Conservation (phyloP, 1,139 yeast genomes). For the Hemisphaericaspora subhashii region DNA sequence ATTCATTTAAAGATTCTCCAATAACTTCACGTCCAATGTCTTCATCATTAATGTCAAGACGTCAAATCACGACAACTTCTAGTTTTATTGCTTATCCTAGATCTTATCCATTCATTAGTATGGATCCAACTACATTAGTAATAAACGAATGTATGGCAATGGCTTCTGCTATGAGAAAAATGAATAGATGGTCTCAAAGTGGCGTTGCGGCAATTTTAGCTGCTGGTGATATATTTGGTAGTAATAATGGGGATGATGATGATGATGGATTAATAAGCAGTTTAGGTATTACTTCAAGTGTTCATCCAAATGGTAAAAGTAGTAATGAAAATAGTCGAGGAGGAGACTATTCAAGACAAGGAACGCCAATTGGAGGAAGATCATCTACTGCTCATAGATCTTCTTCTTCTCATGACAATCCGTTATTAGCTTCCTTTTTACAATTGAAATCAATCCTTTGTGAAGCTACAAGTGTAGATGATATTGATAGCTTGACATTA, state of each 20-base stretch:
- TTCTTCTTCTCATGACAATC: conserved; percentile 39
- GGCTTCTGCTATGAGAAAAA: conserved; percentile 89
- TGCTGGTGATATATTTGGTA: conserved; percentile 46
- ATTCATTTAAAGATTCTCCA: not conserved
- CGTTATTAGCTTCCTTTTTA: conserved; percentile 77
- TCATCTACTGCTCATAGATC: conserved; percentile 7
- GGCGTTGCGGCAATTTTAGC: conserved; percentile 90
- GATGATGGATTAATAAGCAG: conserved; percentile 27
- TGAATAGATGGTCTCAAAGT: conserved; percentile 75
- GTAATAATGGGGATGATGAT: conserved; percentile 24
- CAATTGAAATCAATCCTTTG: conserved; percentile 72
- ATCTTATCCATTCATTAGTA: conserved; percentile 27
- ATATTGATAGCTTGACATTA: conserved; percentile 70
- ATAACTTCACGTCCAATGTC: conserved; percentile 1
- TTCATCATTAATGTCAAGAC: not conserved
- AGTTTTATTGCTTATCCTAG: not conserved
- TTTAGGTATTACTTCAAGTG: conserved; percentile 25
- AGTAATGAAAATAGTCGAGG: not conserved
- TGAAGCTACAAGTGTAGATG: conserved; percentile 51
- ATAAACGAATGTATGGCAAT: conserved; percentile 86
- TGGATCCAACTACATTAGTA: conserved; percentile 82
- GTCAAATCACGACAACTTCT: not conserved
- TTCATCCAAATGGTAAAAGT: conserved; percentile 9
- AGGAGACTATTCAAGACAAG: not conserved
- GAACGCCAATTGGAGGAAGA: conserved; percentile 1